Evolutionary conservation across 2,329 filamentous ascomycete genomes (phyloP).

Genomic region (Talaromyces atroroseus): DNA sequence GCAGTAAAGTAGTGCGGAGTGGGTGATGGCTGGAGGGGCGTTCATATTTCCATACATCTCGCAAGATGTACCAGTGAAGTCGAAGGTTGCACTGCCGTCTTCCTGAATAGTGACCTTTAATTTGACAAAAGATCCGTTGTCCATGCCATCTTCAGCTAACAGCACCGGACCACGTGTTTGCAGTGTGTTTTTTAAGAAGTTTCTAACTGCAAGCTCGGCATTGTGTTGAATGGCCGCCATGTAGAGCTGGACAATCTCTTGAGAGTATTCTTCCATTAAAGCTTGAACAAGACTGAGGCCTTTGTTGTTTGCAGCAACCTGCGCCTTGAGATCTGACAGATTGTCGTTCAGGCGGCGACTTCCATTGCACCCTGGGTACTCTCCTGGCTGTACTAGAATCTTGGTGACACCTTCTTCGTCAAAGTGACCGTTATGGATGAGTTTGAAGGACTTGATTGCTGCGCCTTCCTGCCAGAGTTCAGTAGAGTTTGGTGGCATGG

Average conservation of each 20-base stretch:
- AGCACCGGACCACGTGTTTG: constrained; percentile 19
- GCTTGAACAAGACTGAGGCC: constrained; percentile 29
- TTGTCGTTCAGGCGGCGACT: constrained; percentile 50
- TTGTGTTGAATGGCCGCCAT: constrained; percentile 34
- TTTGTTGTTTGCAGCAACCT: constrained; percentile 28
- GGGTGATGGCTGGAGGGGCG: constrained; percentile 33
- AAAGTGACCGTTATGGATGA: constrained; percentile 58
- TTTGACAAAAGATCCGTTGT: constrained; percentile 34
- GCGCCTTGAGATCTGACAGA: constrained; percentile 39
- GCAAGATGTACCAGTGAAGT: constrained; percentile 37
- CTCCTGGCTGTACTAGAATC: constrained; percentile 53
- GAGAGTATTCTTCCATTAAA: constrained; percentile 27
- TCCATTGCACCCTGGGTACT: constrained; percentile 66
- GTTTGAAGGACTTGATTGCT: constrained; percentile 54
- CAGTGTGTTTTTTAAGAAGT: constrained; percentile 22
- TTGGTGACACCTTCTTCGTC: constrained; percentile 54
- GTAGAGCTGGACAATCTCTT: constrained; percentile 29
- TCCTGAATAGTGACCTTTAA: constrained; percentile 31
- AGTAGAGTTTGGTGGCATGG: constrained; percentile 26
- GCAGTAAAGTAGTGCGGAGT: constrained; percentile 31
- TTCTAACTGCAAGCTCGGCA: constrained; percentile 30
- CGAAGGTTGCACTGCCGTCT: constrained; percentile 30
- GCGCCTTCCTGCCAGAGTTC: constrained; percentile 54
- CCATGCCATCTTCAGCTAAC: constrained; percentile 34
- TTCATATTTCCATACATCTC: constrained; percentile 33